A percentile compares a stretch with the other conserved stretches of the same genome.
phyloP scores from a whole-genome alignment of 805 yeast species.

The Candida silvatica region DNA sequence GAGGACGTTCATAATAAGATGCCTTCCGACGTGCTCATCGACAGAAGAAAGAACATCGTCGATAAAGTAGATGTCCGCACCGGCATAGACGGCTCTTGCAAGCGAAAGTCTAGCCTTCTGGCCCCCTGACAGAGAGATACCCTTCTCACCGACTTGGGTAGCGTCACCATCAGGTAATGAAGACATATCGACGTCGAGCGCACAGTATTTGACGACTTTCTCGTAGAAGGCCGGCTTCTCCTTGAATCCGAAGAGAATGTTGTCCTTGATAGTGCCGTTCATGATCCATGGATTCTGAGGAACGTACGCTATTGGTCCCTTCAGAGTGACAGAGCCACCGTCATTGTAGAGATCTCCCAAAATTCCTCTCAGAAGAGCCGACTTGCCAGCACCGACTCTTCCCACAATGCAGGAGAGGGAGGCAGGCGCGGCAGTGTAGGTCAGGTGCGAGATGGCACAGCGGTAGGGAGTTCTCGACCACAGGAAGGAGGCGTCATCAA shows the following conservation, averaged over 20 bases:
- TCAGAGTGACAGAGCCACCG: conserved; percentile 59
- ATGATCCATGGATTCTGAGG: conserved; percentile 92
- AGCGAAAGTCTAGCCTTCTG: conserved; percentile 88
- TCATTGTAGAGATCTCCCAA: conserved; percentile 74
- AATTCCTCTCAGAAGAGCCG: conserved; percentile 67
- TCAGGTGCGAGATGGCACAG: conserved; percentile 54
- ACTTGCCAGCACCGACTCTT: conserved; percentile 82
- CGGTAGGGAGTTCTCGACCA: conserved; percentile 68
- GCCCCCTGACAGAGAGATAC: conserved; percentile 89
- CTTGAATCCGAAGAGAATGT: conserved; percentile 75
- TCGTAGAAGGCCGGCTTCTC: conserved; percentile 72
- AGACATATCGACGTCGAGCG: conserved; percentile 62
- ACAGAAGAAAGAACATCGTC: conserved; percentile 93
- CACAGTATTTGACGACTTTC: conserved; percentile 76
- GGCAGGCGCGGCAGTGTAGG: conserved; percentile 58
- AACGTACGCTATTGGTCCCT: conserved; percentile 78
- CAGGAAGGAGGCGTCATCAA: conserved; percentile 58
- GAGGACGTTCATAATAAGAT: conserved; percentile 72
- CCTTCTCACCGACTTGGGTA: conserved; percentile 91
- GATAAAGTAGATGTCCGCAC: conserved; percentile 77
- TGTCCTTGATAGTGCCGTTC: conserved; percentile 83
- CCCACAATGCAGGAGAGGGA: conserved; percentile 81
- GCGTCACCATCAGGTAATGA: conserved; percentile 75
- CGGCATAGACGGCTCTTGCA: conserved; percentile 87
- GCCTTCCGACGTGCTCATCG: conserved; percentile 88